Evolutionary conservation across 176 grass and related monocot species (phyloP), one percentile per base, ranked within the genome.

Genomic region (Bothriochloa decipiens): DNA sequence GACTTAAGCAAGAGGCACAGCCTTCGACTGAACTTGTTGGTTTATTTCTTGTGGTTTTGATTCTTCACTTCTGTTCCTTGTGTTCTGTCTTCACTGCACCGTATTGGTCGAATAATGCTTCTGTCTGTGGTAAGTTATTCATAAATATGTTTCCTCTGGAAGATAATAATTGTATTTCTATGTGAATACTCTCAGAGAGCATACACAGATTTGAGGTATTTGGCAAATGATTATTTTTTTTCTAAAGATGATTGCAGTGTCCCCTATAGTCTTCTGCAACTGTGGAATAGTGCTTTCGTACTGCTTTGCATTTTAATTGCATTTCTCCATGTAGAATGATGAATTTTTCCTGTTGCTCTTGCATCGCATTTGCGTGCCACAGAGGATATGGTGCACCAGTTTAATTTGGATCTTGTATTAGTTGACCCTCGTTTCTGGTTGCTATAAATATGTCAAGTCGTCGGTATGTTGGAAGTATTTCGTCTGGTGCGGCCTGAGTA

Each of bases 1-100:
- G 9, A 12, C 83, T 86, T 78, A 45, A 27, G 58, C 67, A 67
- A 82, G 84, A 78, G 43, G 27, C 36, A 12, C 32, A 49, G 18
- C 47, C 33, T 6, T 16, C 5, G 52, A 65, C 23, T 85, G 42
- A 4, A 32, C 17, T 23, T 43, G 11, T 22, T 74, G 15, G 36
- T 29, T 58, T 53, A 13, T 28, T 77, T 63, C 35, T 43, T 20
- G 7, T 61, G n/a, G 15, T 74, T 77, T 46, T 75, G 6, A 9
- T 81, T 82, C 64, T 49, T 65, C 78, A 32, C 17, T 25, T 26
- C 8, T 26, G 63, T 3, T 77, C 27, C 15, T 17, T 37, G 18
- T 58, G 10, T 76, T 60, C 68, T 55, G n/a, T 58, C 41, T 49
- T 15, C 9, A 42, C 27, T 72, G 8, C 52, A 45, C 1, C 6